Evolutionary conservation across 192 early-diverging fungal species (phyloP), one percentile per base, ranked within the genome.

Genomic region (Coemansia javaensis): DNA sequence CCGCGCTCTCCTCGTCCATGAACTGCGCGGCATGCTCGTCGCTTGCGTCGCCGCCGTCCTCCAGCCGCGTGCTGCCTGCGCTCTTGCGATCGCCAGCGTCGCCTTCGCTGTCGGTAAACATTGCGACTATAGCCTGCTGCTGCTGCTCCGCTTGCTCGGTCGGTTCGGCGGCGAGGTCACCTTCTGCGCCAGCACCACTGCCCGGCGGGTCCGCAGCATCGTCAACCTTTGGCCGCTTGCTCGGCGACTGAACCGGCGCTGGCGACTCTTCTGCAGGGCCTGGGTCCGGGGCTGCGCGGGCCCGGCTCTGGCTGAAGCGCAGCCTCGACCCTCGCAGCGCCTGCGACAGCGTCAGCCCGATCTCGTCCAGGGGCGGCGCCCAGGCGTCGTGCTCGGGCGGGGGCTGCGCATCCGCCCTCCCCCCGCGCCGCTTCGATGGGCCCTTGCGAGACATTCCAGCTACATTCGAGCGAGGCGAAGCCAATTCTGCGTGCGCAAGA

Each of bases 1-100:
- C 54, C 32, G 58, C 69, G 42, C 69, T 65, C 31, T 73, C 69
- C 36, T 73, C 45, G 31, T 73, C 69, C 44, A 73, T 73, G 47
- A 73, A 73, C 14, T 51, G 53, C 57, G 53, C 52, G 13, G 13
- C 31, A 8, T 18, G 31, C 44, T 32, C 16, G 1, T 12, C 7
- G 8, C 7, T 1, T 10, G 7, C 28, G 1, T 8, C 28, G 28
- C 9, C 8, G 28, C 10, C 8, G 28, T 10, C 28, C 5, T 8
- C 28, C 28, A 30, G 7, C 28, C 3, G 9, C 28, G 8, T 9
- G 7, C 9, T 9, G 7, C 1, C 28, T 30, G 28, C 28, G 5
- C 24, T 11, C 10, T 45, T n/a, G 25, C 18, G 14, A 10, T 17
- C 22, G 25, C 22, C n/a, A 9, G 20, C 25, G 17, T 39, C 32